These are phyloP conservation scores for Dryas drummondii DNA, from an alignment of 306 rosid genomes.

Conservation along the genomic window DNA sequence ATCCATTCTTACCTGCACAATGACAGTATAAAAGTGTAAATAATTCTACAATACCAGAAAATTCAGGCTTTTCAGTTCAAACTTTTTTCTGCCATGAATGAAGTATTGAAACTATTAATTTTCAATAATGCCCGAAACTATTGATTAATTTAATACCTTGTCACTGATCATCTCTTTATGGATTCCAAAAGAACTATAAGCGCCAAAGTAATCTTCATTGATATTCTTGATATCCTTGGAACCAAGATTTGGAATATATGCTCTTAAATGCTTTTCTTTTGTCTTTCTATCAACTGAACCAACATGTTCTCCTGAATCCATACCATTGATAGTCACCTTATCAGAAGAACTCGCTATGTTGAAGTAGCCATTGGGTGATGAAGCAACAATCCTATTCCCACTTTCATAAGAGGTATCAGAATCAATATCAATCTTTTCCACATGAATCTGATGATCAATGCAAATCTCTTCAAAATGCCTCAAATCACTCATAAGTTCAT, in stretches of 20 bases:
- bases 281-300: slow-evolving; percentile 31
- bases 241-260: slow-evolving; percentile 40
- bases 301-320: slow-evolving; percentile 33
- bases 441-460: slow-evolving; percentile 25
- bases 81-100: slow-evolving; percentile 1
- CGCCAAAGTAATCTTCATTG: slow-evolving; percentile 80
- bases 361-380: slow-evolving; percentile 37
- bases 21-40: slow-evolving; percentile 1
- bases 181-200: slow-evolving; percentile 89
- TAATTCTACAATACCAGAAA: slow-evolving; percentile 13
- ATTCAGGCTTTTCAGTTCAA: neutral
- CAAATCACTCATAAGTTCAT: slow-evolving; percentile 44
- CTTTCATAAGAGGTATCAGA: slow-evolving; percentile 12
- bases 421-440: slow-evolving; percentile 29
- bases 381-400: slow-evolving; percentile 27
- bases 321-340: slow-evolving; percentile 32
- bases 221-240: slow-evolving; percentile 61
- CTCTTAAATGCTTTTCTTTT: slow-evolving; percentile 32
- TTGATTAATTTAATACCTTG: slow-evolving; percentile 48
- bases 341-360: slow-evolving; percentile 38
- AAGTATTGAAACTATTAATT: slow-evolving; percentile 5
- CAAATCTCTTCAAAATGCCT: slow-evolving; percentile 40
- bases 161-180: slow-evolving; percentile 96
- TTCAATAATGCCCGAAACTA: slow-evolving; percentile 20
- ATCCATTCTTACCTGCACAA: slow-evolving; percentile 78